Conservation (phyloP, 2,329 filamentous ascomycete genomes). For the Venturia oleaginea region DNA sequence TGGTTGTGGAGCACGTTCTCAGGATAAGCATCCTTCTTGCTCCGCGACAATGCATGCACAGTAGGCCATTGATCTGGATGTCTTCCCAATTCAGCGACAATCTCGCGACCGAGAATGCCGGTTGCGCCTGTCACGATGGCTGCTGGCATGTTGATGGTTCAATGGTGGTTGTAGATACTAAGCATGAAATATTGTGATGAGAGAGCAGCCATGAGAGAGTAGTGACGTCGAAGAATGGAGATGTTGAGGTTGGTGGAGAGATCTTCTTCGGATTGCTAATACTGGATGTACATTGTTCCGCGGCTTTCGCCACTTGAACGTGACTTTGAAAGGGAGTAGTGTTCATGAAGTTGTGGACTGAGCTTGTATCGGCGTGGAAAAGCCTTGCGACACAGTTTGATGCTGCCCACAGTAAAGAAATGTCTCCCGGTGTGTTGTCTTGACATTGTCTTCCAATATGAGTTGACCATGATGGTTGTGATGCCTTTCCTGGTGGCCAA, state of each 20-base stretch:
- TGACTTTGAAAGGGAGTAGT: neutral
- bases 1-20: slow-evolving; percentile 30
- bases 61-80: slow-evolving; percentile 28
- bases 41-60: slow-evolving; percentile 33
- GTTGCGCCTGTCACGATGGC: slow-evolving; percentile 27
- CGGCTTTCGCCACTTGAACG: neutral
- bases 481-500: no score
- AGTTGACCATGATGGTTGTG: no score
- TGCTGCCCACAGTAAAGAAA: no score
- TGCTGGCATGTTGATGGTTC: slow-evolving; percentile 19
- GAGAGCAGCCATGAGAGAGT: neutral
- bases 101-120: slow-evolving; percentile 32
- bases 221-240: neutral
- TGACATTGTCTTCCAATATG: no score
- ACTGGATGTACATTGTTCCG: neutral
- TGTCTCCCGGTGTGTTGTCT: no score
- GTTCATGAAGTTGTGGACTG: no score
- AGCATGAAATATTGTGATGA: neutral
- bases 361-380: no score
- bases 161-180: no score
- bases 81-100: slow-evolving; percentile 30
- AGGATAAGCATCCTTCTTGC: slow-evolving; percentile 29
- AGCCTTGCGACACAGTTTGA: no score
- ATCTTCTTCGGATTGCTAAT: neutral
- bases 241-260: neutral